Conservation (phyloP, 495 filamentous ascomycete genomes). For the Sordaria brevicollis region DNA sequence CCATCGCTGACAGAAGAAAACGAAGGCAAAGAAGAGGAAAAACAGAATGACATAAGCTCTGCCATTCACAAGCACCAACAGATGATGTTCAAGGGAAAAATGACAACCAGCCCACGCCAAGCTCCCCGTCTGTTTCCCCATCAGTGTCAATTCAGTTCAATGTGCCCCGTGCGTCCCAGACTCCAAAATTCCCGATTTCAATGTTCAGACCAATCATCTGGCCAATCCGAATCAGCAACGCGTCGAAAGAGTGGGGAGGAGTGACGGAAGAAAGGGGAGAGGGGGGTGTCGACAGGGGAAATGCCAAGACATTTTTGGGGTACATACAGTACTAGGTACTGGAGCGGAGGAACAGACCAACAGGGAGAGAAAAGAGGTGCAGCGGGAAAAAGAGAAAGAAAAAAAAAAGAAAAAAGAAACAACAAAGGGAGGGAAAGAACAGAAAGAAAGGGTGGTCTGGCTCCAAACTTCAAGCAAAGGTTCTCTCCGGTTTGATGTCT, state of each 20-base stretch:
- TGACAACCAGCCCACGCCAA: not conserved
- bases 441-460: not conserved
- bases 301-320: not conserved
- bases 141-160: not conserved
- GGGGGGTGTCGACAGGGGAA: not conserved
- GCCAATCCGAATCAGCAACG: not conserved
- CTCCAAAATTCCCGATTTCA: not conserved
- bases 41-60: not conserved
- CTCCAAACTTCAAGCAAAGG: not conserved
- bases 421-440: not conserved
- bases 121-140: not conserved
- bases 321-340: too few species aligned
- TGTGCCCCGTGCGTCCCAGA: not conserved
- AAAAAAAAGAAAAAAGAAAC: not conserved
- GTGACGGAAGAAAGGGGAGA: not conserved
- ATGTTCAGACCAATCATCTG: not conserved
- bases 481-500: not conserved
- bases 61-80: not conserved
- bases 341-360: not conserved
- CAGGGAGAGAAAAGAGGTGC: not conserved
- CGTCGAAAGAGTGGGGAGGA: not conserved
- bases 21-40: not conserved
- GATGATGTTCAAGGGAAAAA: not conserved
- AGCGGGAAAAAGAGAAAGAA: not conserved
- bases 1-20: not conserved